phyloP scores from a whole-genome alignment of 106 monocot genomes.

The Iris macrosiphon region DNA sequence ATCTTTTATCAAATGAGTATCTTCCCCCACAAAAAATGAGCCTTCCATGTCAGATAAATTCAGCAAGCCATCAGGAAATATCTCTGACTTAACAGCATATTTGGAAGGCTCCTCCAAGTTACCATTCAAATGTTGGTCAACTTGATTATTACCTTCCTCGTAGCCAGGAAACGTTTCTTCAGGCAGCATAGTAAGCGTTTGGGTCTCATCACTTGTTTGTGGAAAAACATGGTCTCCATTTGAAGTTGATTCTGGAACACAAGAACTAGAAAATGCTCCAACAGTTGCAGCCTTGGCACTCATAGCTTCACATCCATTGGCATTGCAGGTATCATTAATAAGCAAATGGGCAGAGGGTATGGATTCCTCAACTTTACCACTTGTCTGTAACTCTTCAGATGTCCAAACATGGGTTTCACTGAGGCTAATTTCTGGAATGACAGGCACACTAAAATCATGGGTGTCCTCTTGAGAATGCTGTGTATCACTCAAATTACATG shows the following conservation, averaged over 20 bases:
- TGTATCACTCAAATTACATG: constrained; percentile 4
- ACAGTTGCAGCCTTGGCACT: not conserved
- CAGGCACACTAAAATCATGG: not conserved
- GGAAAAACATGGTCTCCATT: constrained; percentile 3
- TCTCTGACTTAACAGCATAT: not conserved
- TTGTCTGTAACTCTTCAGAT: not conserved
- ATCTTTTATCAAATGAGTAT: too few species aligned
- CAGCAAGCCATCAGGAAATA: constrained; percentile 1
- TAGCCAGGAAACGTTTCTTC: not conserved
- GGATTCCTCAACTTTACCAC: constrained; percentile 9
- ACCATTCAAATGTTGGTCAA: constrained; percentile 1
- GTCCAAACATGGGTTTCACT: not conserved
- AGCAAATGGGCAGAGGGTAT: constrained; percentile 12
- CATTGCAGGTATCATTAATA: constrained; percentile 1
- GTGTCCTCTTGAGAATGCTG: not conserved
- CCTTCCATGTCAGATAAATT: constrained; percentile 12
- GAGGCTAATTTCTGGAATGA: not conserved
- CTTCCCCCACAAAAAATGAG: not conserved
- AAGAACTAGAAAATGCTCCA: constrained; percentile 17
- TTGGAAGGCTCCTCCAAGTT: not conserved
- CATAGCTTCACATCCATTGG: constrained; percentile 1
- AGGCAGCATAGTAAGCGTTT: constrained; percentile 4
- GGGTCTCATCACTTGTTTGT: constrained; percentile 7
- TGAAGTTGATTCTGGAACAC: constrained; percentile 16
- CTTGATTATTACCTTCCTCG: not conserved